Evolutionary conservation across 2,329 filamentous ascomycete genomes (phyloP), one percentile per base, ranked within the genome.

Genomic region (Fulvia fulva): DNA sequence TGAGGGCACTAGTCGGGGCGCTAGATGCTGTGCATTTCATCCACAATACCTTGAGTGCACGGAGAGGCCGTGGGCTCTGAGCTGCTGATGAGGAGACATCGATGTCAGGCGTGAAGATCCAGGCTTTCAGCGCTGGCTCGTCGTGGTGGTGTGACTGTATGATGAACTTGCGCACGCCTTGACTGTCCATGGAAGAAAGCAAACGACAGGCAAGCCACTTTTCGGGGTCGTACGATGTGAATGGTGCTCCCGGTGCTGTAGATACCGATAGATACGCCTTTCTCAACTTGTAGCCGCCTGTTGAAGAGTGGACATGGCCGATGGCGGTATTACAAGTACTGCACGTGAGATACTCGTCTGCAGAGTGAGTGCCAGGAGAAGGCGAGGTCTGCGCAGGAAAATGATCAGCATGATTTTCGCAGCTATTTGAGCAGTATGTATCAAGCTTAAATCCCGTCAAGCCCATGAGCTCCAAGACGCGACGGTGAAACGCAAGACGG

Each of bases 81-180:
- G 70, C 63, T 2, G 57, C 60, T 19, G 78, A 79, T 9, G 76
- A 80, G 1, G 83, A 83, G 62, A 84, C 82, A 52, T 77, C 77
- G 43, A 86, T 75, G 58, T 84, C 79, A 0, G 83, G 81, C 7
- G 84, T 83, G 71, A 87, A 86, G 55, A 83, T 75, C 84, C 83
- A 86, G 26, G 85, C 47, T 54, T 69, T 62, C 5, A 70, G 49
- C 1, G 61, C 55, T 9, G 19, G 6, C 2, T 46, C 16, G 34
- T 45, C 47, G 19, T 50, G 16, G 25, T 16, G 30, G 28, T 51
- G 54, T 49, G 87, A 85, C 63, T 87, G 83, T 1, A 88, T 78
- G 53, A 84, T 59, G 71, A 86, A 85, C 64, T 82, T 80, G 19
- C 82, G 78, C 2, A 81, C 74, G 37, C 81, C 83, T 63, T 80